Evolutionary conservation across 2,329 filamentous ascomycete species (phyloP).

Genomic region (Xylaria sp.): DNA sequence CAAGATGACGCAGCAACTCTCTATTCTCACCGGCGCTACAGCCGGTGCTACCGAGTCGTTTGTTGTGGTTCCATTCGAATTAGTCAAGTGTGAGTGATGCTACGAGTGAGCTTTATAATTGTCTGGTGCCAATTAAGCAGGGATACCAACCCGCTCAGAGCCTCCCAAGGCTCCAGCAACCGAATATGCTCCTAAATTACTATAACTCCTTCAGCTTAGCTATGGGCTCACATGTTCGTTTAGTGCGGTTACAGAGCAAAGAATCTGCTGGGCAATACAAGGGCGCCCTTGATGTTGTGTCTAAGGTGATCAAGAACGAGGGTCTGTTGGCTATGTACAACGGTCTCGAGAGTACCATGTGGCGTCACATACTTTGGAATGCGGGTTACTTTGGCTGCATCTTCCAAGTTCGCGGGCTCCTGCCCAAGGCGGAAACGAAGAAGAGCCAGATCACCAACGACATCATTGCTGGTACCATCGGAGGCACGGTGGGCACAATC

Average conservation of each 20-base stretch:
- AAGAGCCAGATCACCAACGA: slow-evolving; percentile 85
- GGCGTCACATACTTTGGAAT: slow-evolving; percentile 81
- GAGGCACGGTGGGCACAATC: slow-evolving; percentile 88
- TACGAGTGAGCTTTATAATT: slow-evolving; percentile 5
- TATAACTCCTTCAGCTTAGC: background rate
- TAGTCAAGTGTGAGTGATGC: slow-evolving; percentile 71
- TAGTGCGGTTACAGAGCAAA: slow-evolving; percentile 92
- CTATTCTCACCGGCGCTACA: slow-evolving; percentile 91
- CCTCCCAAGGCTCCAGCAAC: background rate
- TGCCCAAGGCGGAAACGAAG: slow-evolving; percentile 86
- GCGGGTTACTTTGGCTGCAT: slow-evolving; percentile 84
- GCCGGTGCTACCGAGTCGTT: slow-evolving; percentile 96
- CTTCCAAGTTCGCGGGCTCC: slow-evolving; percentile 89
- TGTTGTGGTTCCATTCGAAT: slow-evolving; percentile 92
- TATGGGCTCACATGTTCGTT: slow-evolving; percentile 19
- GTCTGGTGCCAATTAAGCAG: slow-evolving; percentile 11
- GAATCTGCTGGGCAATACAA: slow-evolving; percentile 89
- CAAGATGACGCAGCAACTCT: slow-evolving; percentile 92
- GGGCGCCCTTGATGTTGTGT: slow-evolving; percentile 81
- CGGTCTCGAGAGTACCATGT: slow-evolving; percentile 94
- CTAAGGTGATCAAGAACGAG: slow-evolving; percentile 85
- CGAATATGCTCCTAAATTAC: background rate
- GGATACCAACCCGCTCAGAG: background rate
- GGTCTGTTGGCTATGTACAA: slow-evolving; percentile 93
- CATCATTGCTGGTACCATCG: slow-evolving; percentile 84